Base-by-base conservation (phyloP, 495 filamentous ascomycete species). In the Aspergillus avenaceus region DNA sequence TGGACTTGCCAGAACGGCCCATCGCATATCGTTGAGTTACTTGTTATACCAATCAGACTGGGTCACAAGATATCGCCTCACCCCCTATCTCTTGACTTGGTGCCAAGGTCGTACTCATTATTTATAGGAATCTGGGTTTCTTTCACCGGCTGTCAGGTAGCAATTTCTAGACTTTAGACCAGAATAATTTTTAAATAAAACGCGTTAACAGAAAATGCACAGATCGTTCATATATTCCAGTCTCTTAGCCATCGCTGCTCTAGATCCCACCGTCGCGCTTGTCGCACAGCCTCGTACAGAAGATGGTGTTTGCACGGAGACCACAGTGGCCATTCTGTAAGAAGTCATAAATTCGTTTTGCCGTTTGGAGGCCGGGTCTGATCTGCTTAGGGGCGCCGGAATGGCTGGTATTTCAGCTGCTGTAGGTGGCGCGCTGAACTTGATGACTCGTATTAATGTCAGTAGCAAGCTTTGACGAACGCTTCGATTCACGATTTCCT, bases 371-470 rank as follows among this genome's bases (percentile, higher is more conserved):
- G n/a, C n/a, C 2, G 38, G 22, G 13, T 45, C 57, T 61, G 16
- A 59, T 29, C 6, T 21, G 8, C 29, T 8, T 23, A 70, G 70
- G 27, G 70, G 70, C 36, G 68, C 64, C 23, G 70, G 70, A 25
- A 78, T 83, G 49, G 77, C 85, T 8, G 86, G 86, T 14, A 85
- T 90, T 21, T 83, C 85, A 11, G 85, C 86, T 29, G 85, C 86
- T 27, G 79, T 81, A 59, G 45, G 71, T 61, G n/a, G 21, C 21
- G 19, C 41, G 16, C 25, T 40, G 4, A 24, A 40, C 3, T 11
- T 14, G 11, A 9, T 18, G 34, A 3, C 31, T 37, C 3, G n/a
- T 40, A n/a, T 34, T 58, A 11, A 64, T 31, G 26, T 7, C 14
- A 34, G 19, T 50, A 82, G 80, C 84, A 88, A 78, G 73, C 85